Evolutionary conservation across 495 filamentous ascomycete species (phyloP), one percentile per base, ranked within the genome.

Genomic region (Neurospora sp.): DNA sequence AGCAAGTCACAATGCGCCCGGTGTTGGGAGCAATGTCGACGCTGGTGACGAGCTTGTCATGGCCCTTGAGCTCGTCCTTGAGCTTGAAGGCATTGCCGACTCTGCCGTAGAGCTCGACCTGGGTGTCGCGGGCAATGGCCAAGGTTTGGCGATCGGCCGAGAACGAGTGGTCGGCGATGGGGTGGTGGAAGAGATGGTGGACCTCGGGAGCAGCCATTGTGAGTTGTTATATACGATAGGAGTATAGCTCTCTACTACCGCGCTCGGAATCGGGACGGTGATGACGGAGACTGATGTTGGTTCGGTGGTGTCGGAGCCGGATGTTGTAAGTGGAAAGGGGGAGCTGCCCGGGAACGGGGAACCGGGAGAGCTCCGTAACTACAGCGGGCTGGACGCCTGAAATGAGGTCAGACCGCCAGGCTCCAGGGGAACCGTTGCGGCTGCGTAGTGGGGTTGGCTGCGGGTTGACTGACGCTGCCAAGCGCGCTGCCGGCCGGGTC

Each of bases 191-290:
- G 71, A 99, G 92, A 79, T 98, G 96, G 82, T 99, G 93, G 69
- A 95, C 91, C 84, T 98, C 93, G 72, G 95, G 92, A 73, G 90
- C 76, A 66, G 92, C 86, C 95, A 98, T 98, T 11, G 35, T 82
- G 76, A 73, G 16, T 61, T 16, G 5, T 61, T 3, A 1, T 18
- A 3, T 44, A n/a, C 82, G 93, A 93, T 95, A 98, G 96, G 96
- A 99, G 95, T 89, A 66, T 66, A 92, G 88, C 94, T 97, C 96
- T 99, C 96, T 91, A 99, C 96, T 97, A 97, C 89, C 93, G 88
- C 87, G 39, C 41, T 71, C 20, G 73, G 20, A 73, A 69, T 3
- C 22, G 48, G 69, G 66, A 48, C 70, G 68, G 66, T 69, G 44
- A 71, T 75, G 27, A n/a, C 39, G 69, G 69, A 71, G 53, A 71